Evolutionary conservation across 192 early-diverging fungal genomes (phyloP), one percentile per base, ranked within the genome.

Genomic region (Coemansia sp.): DNA sequence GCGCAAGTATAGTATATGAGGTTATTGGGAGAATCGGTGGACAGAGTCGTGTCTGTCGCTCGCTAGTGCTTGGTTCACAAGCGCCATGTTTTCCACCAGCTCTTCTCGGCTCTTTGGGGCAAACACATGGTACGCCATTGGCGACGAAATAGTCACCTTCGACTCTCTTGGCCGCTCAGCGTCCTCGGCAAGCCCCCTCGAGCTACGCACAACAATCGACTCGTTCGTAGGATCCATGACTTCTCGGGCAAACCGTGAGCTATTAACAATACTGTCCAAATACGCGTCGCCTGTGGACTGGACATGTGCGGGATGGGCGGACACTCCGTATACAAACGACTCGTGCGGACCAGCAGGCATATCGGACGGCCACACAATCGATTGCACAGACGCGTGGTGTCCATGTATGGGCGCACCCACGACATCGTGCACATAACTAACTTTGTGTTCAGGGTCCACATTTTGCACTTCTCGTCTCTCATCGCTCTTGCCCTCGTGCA

Each of bases 191-290:
- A 72, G 55, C 20, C 70, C 70, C 18, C 47, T 31, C n/a, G 56
- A 2, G n/a, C 63, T 59, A 14, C 68, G 65, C 11, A 70, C 74
- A 34, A 68, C 68, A 60, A 77, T 70, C 26, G 36, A 51, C 8
- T 76, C 60, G 44, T 61, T 53, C 7, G 5, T 63, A 17, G 50
- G 49, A 23, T 72, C 73, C 62, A 74, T 59, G 5, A 78, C 38
- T 9, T 78, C 76, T 4, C 63, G 61, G 17, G 76, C 76, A 66
- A 78, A 78, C 7, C 70, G 63, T 48, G 76, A 73, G 67, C 76
- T 78, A 15, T 78, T 78, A 14, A 78, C 61, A 23, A 78, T 73
- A 38, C 68, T 72, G 64, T 78, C 76, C 42, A 78, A 52, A 21
- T 69, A 69, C 15, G 63, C 63, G 25, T 78, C 76, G 1, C 76